Base-by-base conservation (phyloP, 2,329 filamentous ascomycete genomes). In the Elsinoe necatrix region DNA sequence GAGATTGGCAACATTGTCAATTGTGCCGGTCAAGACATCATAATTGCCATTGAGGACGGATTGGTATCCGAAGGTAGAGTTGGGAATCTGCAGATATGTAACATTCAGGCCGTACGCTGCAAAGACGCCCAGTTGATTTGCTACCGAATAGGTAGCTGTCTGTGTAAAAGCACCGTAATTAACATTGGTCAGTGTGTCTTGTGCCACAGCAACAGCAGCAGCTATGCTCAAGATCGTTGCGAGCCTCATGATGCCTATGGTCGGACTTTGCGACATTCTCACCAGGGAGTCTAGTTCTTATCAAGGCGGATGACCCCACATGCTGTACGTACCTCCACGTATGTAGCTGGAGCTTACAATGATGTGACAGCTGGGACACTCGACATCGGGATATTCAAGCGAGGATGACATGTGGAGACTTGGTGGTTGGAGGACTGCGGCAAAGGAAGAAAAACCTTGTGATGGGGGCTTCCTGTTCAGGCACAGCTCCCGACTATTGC, bases 1-100 rank as follows among this genome's bases (percentile, higher is more conserved):
- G 25, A 65, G 62, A 50, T 67, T 68, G 31, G 67, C 62, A 3
- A 62, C 61, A 55, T 68, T 68, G 59, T 68, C 65, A 34, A 67
- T 63, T 3, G 65, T 67, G 25, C 63, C 65, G 14, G 63, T 67
- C 4, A 68, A 57, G 35, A 68, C 61, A 57, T 67, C 65, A 42
- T 67, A 68, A 9, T 59, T 57, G 6, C 65, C 66, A 55, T 55
- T 61, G 11, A 64, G 56, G 11, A 67, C 25, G 3, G 59, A 57
- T 23, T 55, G 48, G 55, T 65, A 66, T 8, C 63, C 64, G 34
- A 58, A 62, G 3, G 63, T 63, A 27, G 65, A 67, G 47, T 65
- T 67, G 4, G 66, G 62, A 35, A 67, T 63, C 52, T 67, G 65
- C 23, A 63, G 58, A 57, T 63, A 66, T 23, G 61, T 60, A 39